These are phyloP conservation scores for Rhodotorula graminis DNA, from an alignment of 768 basidiomycete genomes.

Conservation along the genomic window DNA sequence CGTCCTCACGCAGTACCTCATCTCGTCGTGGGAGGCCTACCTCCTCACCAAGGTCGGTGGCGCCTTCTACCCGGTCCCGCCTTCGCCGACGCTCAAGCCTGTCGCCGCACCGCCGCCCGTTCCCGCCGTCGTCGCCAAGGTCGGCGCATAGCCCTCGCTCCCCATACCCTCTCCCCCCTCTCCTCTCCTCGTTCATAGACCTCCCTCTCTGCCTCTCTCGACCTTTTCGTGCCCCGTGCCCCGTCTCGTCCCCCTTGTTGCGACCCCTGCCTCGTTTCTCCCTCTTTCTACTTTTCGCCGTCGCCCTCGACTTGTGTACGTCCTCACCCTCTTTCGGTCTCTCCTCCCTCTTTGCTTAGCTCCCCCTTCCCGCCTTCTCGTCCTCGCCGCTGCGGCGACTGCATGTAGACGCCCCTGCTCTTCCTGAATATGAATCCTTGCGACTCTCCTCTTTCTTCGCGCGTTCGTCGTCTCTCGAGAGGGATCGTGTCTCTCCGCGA, in stretches of 20 bases:
- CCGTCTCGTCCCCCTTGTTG: neutral
- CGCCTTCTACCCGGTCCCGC: conserved; percentile 9
- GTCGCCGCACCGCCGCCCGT: neutral
- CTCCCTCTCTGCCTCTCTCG: too few relatives aligned
- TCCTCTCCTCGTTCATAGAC: neutral
- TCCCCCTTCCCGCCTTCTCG: neutral
- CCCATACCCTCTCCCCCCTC: neutral
- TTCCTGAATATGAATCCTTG: too few relatives aligned
- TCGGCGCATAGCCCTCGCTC: neutral
- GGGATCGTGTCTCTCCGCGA: too few relatives aligned
- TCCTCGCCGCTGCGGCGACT: neutral
- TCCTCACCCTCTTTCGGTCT: neutral
- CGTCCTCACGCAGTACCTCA: conserved; percentile 14
- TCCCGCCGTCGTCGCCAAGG: neutral
- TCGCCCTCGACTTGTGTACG: too few relatives aligned
- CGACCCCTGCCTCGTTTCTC: neutral
- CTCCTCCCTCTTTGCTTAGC: neutral
- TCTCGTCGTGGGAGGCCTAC: conserved; percentile 32
- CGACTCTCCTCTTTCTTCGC: too few relatives aligned
- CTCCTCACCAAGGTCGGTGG: conserved; percentile 28
- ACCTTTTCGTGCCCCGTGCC: neutral
- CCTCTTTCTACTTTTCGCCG: too few relatives aligned
- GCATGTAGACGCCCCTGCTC: neutral
- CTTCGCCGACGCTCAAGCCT: neutral
- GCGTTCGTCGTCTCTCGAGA: too few relatives aligned